A percentile compares a stretch with the other conserved stretches of the same genome.
Conservation (phyloP, 1,284 basidiomycete species). For the Coniophora puteana region DNA sequence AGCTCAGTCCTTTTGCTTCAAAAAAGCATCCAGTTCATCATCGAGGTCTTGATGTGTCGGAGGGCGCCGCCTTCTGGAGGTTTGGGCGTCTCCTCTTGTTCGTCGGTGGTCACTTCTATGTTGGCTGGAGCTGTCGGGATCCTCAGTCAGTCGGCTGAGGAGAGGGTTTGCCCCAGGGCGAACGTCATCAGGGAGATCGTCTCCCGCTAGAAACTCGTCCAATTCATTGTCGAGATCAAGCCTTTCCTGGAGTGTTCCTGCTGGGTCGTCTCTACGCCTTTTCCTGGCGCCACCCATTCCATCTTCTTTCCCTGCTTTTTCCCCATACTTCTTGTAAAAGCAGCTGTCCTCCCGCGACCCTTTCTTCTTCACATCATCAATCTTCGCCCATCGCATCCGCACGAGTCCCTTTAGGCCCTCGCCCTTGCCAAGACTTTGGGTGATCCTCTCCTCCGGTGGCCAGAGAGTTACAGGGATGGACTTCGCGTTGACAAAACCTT, state of each 20-base stretch:
- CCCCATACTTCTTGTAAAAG: constrained; percentile 74
- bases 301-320: constrained; percentile 56
- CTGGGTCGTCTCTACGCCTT: constrained; percentile 27
- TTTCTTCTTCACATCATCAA: constrained; percentile 68
- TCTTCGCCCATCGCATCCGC: constrained; percentile 67
- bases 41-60: constrained; percentile 68
- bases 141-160: constrained; percentile 17
- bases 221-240: constrained; percentile 48
- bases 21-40: constrained; percentile 73
- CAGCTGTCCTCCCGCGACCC: constrained; percentile 65
- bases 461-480: constrained; percentile 67
- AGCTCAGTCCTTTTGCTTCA: constrained; percentile 41
- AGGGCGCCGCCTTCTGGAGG: constrained; percentile 27
- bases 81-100: no score
- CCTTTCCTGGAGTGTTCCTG: constrained; percentile 11
- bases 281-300: constrained; percentile 32
- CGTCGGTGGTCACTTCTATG: constrained; percentile 21
- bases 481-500: constrained; percentile 57
- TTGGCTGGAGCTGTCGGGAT: constrained; percentile 12
- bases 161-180: constrained; percentile 31
- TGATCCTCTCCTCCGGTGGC: constrained; percentile 76
- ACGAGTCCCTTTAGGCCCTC: constrained; percentile 61
- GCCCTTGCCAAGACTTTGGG: constrained; percentile 58
- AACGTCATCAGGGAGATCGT: constrained; percentile 48
- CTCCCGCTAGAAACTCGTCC: constrained; percentile 57